Evolutionary conservation across 345 rosid species (phyloP), one percentile per base, ranked within the genome.

Genomic region (Balakata baccata): DNA sequence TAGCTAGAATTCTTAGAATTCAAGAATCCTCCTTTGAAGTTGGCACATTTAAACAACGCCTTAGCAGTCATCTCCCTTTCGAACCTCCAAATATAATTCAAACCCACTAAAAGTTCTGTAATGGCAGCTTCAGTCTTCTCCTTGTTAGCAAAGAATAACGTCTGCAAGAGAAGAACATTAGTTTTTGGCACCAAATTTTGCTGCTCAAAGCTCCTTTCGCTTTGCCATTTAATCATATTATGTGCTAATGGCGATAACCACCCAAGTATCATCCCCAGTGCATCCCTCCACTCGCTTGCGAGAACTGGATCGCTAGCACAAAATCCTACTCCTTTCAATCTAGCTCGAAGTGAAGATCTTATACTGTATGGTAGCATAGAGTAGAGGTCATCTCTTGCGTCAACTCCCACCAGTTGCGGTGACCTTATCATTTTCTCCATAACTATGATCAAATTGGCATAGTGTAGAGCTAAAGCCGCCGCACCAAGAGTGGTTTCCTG

Each of bases 201-300:
- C 81, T 86, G 98, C 84, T 90, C 98, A 47, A 91, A 90, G 87
- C 97, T 96, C 81, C 99, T 88, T 74, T 91, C 99, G 25, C 88
- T 89, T 69, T 96, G 99, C 98, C 99, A 96, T 82, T 86, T 91
- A 12, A 96, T 93, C 99, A 90, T 96, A 60, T 93, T 93, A 71
- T 96, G 98, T 1, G 97, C 99, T 73, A 96, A 66, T 2, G 97
- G 99, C 8, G 96, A 85, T 72, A 96, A 57, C 99, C 99, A 96
- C 22, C 82, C 79, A 77, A 93, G 80, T 34, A 96, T 91, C 84
- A 89, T 79, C 56, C 89, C 89, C 64, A 91, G 58, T 14, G 99
- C 99, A 0, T 87, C 85, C 65, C 81, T 87, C 99, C 99, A 96
- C 71, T 91, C 96, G 17, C 83, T 83, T 65, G 98, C 99, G 6